Evolutionary conservation across 2,329 filamentous ascomycete genomes (phyloP).

Genomic region (Mycosphaerella sp.): DNA sequence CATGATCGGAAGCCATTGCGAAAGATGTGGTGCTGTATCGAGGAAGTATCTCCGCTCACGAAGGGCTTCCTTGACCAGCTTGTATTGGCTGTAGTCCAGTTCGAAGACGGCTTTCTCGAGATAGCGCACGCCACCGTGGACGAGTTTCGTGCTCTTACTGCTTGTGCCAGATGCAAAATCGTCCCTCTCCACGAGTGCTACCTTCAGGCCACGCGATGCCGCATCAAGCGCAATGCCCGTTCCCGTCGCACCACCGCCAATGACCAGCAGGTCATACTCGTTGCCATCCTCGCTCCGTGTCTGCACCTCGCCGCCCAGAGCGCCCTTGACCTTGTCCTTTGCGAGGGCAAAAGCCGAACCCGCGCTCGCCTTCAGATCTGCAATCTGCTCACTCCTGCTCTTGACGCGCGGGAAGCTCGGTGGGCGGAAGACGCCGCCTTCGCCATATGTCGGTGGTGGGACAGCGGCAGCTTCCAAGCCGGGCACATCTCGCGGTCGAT

Average conservation of each 20-base stretch:
- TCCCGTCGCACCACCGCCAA: slow-evolving; percentile 73
- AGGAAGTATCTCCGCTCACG: slow-evolving; percentile 78
- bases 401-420: slow-evolving; percentile 61
- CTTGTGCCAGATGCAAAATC: slow-evolving; percentile 78
- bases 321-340: slow-evolving; percentile 40
- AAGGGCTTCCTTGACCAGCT: slow-evolving; percentile 73
- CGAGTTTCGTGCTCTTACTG: slow-evolving; percentile 81
- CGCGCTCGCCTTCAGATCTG: slow-evolving; percentile 50
- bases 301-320: slow-evolving; percentile 29
- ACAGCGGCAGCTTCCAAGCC: slow-evolving; percentile 63
- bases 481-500: slow-evolving; percentile 66
- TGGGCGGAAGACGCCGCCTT: slow-evolving; percentile 61
- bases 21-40: slow-evolving; percentile 75
- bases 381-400: slow-evolving; percentile 59
- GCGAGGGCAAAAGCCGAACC: slow-evolving; percentile 40
- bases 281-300: slow-evolving; percentile 27
- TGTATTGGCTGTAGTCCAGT: slow-evolving; percentile 72
- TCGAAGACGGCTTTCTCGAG: slow-evolving; percentile 83
- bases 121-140: slow-evolving; percentile 78
- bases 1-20: slow-evolving; percentile 75
- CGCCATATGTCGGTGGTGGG: slow-evolving; percentile 62
- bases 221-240: slow-evolving; percentile 76
- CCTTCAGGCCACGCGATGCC: slow-evolving; percentile 69
- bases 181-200: slow-evolving; percentile 74
- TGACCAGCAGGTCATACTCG: slow-evolving; percentile 70